Evolutionary conservation across 164 flowering plant genomes (phyloP), one percentile per base, ranked within the genome.

Genomic region (Annona squamosa): DNA sequence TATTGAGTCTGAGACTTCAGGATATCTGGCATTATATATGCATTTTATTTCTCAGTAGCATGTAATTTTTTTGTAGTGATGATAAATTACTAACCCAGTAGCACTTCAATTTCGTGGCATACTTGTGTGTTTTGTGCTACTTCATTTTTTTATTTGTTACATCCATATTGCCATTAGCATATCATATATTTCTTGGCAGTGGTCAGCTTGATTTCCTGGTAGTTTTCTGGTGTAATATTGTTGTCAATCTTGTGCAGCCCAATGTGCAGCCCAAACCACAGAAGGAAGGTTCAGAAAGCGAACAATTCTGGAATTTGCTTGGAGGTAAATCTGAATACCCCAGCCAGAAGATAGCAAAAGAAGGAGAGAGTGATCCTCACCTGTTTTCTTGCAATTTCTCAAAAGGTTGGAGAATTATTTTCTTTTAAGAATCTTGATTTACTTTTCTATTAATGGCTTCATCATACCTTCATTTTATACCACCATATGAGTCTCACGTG

Each of bases 261-360:
- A 87, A 96, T 82, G 73, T 83, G 48, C 99, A 91, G 73, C 81
- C 86, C 62, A 93, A 80, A 82, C 77, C 91, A 76, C 97, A 84
- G 80, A 96, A 92, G 77, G 99, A 93, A 82, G 98, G 98, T 71
- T 56, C 92, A 45, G 99, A 96, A 79, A 80, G 86, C 70, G 98
- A 96, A 76, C 93, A 86, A 67, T 96, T 93, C 75, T 96, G 99
- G 99, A 88, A 85, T 16, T 76, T 93, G 77, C 79, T 96, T 71
- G 98, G 97, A 73, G 97, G 91, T 71, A 96, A 93, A 85, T 77
- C 85, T 69, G 99, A 96, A 84, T 90, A 87, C 76, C 81, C 95
- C 5, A 87, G 88, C 82, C 94, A 96, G 78, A 96, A 92, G 86
- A 85, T 91, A 79, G 82, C 56, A 62, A 85, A 85, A 75, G 87